Percentiles rank a stretch among this genome's conserved stretches.
These are phyloP conservation scores for Marasmius oreades DNA, from an alignment of 1,284 basidiomycete genomes.

Conservation along the genomic window DNA sequence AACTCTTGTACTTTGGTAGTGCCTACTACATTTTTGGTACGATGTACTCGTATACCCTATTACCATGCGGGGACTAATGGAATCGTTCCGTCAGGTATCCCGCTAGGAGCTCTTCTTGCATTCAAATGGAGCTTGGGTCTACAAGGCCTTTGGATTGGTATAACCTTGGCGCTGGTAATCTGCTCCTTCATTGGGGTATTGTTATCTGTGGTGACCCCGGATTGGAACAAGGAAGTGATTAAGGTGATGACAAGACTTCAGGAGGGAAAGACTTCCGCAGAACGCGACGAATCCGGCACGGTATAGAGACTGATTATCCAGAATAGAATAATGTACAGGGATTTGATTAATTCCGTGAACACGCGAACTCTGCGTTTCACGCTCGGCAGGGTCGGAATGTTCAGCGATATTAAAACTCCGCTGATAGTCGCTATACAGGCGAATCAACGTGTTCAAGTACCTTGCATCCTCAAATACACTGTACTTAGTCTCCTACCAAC, in stretches of 20 bases:
- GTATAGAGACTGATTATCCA: not conserved
- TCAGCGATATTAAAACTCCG: too few relatives aligned
- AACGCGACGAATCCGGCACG: not conserved
- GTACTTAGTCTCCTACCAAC: too few relatives aligned
- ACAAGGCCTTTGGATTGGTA: conserved; percentile 49
- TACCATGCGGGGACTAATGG: too few relatives aligned
- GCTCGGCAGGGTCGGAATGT: too few relatives aligned
- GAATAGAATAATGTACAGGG: not conserved
- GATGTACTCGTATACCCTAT: too few relatives aligned
- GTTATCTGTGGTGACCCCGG: conserved; percentile 34
- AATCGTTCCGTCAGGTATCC: conserved; percentile 33
- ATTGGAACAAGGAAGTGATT: conserved; percentile 48
- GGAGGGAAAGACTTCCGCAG: conserved; percentile 9
- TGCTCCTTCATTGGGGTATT: conserved; percentile 32
- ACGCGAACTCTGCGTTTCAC: too few relatives aligned
- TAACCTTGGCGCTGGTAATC: conserved; percentile 44
- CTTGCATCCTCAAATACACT: too few relatives aligned
- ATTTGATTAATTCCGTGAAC: too few relatives aligned
- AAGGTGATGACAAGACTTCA: conserved; percentile 42
- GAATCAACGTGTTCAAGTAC: too few relatives aligned
- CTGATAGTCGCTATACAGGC: too few relatives aligned
- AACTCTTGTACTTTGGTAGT: conserved; percentile 22
- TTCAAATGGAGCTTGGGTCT: conserved; percentile 40
- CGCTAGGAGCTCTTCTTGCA: conserved; percentile 47
- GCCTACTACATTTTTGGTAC: conserved; percentile 47